phyloP scores from a whole-genome alignment of 805 yeast genomes.

The Phaffomyces opuntiae region DNA sequence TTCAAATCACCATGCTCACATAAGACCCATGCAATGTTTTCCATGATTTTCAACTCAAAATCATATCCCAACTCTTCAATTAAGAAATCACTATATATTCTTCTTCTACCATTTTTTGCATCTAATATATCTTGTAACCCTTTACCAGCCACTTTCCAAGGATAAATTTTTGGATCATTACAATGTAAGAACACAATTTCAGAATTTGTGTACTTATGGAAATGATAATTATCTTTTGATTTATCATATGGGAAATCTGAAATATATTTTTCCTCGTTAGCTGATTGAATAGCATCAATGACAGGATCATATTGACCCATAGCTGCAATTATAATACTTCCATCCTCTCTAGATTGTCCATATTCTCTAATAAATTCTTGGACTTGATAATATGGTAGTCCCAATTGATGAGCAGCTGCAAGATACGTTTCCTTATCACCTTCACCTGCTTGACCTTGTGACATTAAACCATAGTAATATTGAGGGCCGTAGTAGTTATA shows the following conservation, averaged over 20 bases:
- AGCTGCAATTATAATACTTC: conserved; percentile 38
- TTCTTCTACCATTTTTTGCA: conserved; percentile 16
- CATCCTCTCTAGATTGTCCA: conserved; percentile 31
- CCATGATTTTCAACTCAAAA: conserved; percentile 24
- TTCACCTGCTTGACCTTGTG: conserved; percentile 66
- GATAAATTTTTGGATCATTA: conserved; percentile 24
- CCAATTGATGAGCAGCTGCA: conserved; percentile 54
- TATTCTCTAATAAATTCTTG: conserved; percentile 44
- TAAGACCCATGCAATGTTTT: conserved; percentile 21
- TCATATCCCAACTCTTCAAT: conserved; percentile 22
- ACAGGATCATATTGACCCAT: conserved; percentile 52
- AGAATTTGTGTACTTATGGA: conserved; percentile 16
- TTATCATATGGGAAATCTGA: conserved; percentile 12
- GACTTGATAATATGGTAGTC: conserved; percentile 47
- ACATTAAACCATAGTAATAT: conserved; percentile 49
- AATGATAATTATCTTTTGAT: conserved; percentile 14
- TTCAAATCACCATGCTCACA: conserved; percentile 29
- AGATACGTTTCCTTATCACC: conserved; percentile 77
- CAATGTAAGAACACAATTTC: conserved; percentile 24
- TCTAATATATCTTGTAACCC: conserved; percentile 19
- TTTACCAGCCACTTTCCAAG: conserved; percentile 23
- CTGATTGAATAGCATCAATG: conserved; percentile 27
- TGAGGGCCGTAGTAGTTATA: conserved; percentile 61
- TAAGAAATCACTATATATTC: conserved; percentile 16
- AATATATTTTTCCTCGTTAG: conserved; percentile 11